Evolutionary conservation across 805 yeast genomes (phyloP).

Genomic region (Metschnikowia vanudenii): DNA sequence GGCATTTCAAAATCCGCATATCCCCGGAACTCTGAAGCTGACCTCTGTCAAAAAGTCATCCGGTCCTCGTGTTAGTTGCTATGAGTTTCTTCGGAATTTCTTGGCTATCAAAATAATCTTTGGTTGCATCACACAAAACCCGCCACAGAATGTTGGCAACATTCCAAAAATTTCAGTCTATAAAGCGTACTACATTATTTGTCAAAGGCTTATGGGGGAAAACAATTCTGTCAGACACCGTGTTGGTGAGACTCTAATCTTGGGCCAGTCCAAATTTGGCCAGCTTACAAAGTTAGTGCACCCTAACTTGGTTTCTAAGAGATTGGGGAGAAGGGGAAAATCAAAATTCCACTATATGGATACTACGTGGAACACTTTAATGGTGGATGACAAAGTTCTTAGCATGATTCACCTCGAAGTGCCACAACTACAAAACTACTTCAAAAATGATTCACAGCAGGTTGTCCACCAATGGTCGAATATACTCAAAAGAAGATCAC

Average conservation of each 20-base stretch:
- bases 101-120: too few species aligned
- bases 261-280: slow-evolving; percentile 43
- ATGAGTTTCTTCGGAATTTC: too few species aligned
- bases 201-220: slow-evolving; percentile 37
- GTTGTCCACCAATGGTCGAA: background rate
- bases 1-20: too few species aligned
- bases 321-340: slow-evolving; percentile 43
- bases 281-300: slow-evolving; percentile 40
- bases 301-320: slow-evolving; percentile 36
- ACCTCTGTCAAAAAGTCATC: too few species aligned
- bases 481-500: too few species aligned
- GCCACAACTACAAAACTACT: slow-evolving; percentile 29
- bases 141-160: too few species aligned
- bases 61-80: too few species aligned
- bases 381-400: slow-evolving; percentile 31
- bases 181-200: slow-evolving; percentile 39
- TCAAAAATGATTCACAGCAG: slow-evolving; percentile 4
- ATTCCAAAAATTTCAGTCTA: slow-evolving; percentile 39
- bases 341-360: slow-evolving; percentile 44
- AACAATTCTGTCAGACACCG: slow-evolving; percentile 34
- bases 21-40: too few species aligned
- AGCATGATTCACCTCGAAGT: slow-evolving; percentile 34
- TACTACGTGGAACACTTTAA: slow-evolving; percentile 37
- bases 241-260: slow-evolving; percentile 32
- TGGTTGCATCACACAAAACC: too few species aligned